Evolutionary conservation across 768 basidiomycete genomes (phyloP), one percentile per base, ranked within the genome.

Genomic region (Lactarius evosmus): DNA sequence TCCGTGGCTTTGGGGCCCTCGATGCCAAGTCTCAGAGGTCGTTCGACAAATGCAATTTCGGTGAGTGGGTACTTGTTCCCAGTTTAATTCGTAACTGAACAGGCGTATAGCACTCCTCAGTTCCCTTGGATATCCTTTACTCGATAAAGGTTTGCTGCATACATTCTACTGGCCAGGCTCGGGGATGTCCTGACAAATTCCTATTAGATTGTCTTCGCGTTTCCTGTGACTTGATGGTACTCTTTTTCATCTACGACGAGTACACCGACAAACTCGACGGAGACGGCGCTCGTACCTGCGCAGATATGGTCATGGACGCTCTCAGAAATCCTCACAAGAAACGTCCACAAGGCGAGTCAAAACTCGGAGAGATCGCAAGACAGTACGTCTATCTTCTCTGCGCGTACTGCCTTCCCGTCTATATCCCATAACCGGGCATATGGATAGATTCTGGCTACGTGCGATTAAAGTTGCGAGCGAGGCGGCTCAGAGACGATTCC

Each of bases 241-340:
- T 82, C 7, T 75, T 80, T 69, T 83, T 82, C 67, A 59, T 82
- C 29, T 74, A 78, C 65, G 83, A 85, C 67, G 81, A 82, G 68
- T 76, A 77, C 63, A 78, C 81, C 7, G 83, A 85, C 70, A 70
- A 75, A 25, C 72, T 72, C 0, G 62, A 72, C 29, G 72, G 66
- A 0, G 36, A 69, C 1, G 74, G 66, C 5, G 80, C 75, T 8
- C 73, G 72, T 2, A 30, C 67, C 7, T 69, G 75, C 38, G 75
- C 72, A 0, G 69, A 74, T n/a, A 72, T 77, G 12, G 71, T 79
- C 25, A 77, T 79, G 70, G 76, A 80, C 61, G 78, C 78, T n/a
- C 6, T 67, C 80, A 53, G 65, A 12, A 71, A 36, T 69, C 78
- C 69, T 76, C 80, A 4, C 49, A 74, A 40, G 74, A 58, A 29